Evolutionary conservation across 2,329 filamentous ascomycete genomes (phyloP).

Genomic region (Stagonosporopsis vannaccii): DNA sequence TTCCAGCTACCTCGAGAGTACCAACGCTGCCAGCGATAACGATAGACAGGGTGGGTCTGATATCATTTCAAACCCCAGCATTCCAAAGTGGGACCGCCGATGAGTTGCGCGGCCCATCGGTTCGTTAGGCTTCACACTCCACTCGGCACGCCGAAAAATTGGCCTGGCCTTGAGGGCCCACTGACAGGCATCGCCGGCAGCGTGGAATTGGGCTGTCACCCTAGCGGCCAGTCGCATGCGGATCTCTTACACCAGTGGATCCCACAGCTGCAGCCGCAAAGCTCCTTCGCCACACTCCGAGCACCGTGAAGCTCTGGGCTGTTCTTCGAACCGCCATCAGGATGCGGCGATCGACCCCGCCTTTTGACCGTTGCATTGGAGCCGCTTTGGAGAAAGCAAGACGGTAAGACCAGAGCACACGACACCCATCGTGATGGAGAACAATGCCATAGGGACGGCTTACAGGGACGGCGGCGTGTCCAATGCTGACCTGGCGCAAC

Average conservation of each 20-base stretch:
- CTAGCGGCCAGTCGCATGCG: slow-evolving; percentile 33
- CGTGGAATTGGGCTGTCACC: slow-evolving; percentile 36
- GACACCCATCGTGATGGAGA: neutral
- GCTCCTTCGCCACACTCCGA: slow-evolving; percentile 29
- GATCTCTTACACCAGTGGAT: slow-evolving; percentile 25
- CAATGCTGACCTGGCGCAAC: slow-evolving; percentile 22
- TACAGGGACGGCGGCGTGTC: neutral
- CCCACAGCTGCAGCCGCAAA: slow-evolving; percentile 26
- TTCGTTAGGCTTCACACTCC: slow-evolving; percentile 16
- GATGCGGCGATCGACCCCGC: slow-evolving; percentile 31
- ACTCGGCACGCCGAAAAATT: slow-evolving; percentile 19
- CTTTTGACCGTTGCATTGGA: slow-evolving; percentile 20
- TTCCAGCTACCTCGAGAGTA: neutral
- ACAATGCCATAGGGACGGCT: neutral
- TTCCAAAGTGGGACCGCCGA: slow-evolving; percentile 16
- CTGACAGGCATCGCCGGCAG: slow-evolving; percentile 26
- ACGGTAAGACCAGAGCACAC: neutral
- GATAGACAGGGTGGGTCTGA: slow-evolving; percentile 22
- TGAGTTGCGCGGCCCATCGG: slow-evolving; percentile 12
- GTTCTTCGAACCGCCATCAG: slow-evolving; percentile 13
- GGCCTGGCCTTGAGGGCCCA: slow-evolving; percentile 8
- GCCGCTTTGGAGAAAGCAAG: slow-evolving; percentile 7
- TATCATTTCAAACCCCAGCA: slow-evolving; percentile 15
- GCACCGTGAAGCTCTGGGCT: slow-evolving; percentile 13
- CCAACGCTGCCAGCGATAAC: slow-evolving; percentile 18